Evolutionary conservation across 306 rosid genomes (phyloP).

Genomic region (Arachis hypogaea): DNA sequence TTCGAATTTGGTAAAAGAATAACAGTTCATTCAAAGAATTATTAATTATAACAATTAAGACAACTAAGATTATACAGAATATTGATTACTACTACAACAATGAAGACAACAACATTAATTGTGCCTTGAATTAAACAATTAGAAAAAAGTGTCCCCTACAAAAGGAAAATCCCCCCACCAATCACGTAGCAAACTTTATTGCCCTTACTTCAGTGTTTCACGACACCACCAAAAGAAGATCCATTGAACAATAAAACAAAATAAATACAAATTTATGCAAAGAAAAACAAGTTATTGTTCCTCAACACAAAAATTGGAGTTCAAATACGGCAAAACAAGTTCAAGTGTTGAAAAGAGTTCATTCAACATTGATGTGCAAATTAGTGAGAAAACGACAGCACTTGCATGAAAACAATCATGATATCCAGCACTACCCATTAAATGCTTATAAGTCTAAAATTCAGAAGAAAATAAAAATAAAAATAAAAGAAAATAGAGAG

Average conservation of each 20-base stretch:
- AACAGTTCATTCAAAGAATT: neutral
- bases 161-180: conserved; percentile 51
- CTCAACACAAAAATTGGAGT: neutral
- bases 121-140: conserved; percentile 7
- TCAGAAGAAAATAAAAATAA: neutral
- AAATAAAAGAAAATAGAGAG: neutral
- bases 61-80: neutral
- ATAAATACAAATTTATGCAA: too few species aligned
- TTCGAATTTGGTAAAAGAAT: conserved; percentile 9
- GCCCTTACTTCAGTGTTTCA: conserved; percentile 22
- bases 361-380: conserved; percentile 10
- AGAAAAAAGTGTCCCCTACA: conserved; percentile 37
- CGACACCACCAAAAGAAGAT: conserved; percentile 5
- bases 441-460: neutral
- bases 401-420: conserved; percentile 36
- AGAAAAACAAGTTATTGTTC: neutral
- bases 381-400: conserved; percentile 28
- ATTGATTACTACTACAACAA: too few species aligned
- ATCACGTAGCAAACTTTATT: conserved; percentile 62
- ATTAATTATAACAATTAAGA: conserved; percentile 7
- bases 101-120: conserved; percentile 30
- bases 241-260: neutral
- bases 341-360: too few species aligned
- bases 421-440: conserved; percentile 23
- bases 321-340: conserved; percentile 20